These are phyloP conservation scores for Penicillium fuscoglaucum DNA, from an alignment of 2,329 filamentous ascomycete species.

Conservation along the genomic window DNA sequence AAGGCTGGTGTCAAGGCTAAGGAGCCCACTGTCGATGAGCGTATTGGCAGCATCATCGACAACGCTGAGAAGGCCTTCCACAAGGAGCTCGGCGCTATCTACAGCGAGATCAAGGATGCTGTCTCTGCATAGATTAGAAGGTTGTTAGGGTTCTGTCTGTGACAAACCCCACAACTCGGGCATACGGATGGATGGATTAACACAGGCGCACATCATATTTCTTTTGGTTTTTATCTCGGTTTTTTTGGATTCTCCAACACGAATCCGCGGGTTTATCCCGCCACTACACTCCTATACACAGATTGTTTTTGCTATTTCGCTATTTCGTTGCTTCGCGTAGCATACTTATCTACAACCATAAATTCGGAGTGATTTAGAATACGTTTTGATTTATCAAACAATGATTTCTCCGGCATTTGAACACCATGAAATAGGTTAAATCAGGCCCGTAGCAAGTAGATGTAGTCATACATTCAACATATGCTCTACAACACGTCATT, in stretches of 20 bases:
- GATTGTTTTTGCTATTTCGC: slow-evolving; percentile 22
- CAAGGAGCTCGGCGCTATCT: slow-evolving; percentile 50
- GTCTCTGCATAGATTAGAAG: slow-evolving; percentile 47
- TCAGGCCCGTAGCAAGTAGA: background rate
- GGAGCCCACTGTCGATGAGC: slow-evolving; percentile 35
- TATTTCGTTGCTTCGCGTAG: slow-evolving; percentile 29
- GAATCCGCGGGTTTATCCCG: slow-evolving; percentile 23
- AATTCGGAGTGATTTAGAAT: slow-evolving; percentile 29
- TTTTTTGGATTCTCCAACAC: slow-evolving; percentile 17
- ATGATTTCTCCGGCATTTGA: background rate
- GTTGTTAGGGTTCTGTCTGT: slow-evolving; percentile 22
- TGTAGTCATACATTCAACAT: background rate
- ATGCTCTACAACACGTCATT: slow-evolving; percentile 1
- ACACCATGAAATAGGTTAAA: background rate
- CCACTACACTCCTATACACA: slow-evolving; percentile 20
- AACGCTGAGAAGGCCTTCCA: slow-evolving; percentile 49
- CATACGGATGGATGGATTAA: slow-evolving; percentile 31
- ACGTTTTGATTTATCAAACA: background rate
- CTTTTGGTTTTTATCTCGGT: slow-evolving; percentile 21
- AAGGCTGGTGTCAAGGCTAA: slow-evolving; percentile 43
- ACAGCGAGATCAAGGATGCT: slow-evolving; percentile 46
- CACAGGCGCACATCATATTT: slow-evolving; percentile 32
- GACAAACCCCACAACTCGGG: slow-evolving; percentile 20
- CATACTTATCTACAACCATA: slow-evolving; percentile 28
- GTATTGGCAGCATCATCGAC: slow-evolving; percentile 46